Evolutionary conservation across 345 rosid genomes (phyloP).

Genomic region (Corymbia maculata): DNA sequence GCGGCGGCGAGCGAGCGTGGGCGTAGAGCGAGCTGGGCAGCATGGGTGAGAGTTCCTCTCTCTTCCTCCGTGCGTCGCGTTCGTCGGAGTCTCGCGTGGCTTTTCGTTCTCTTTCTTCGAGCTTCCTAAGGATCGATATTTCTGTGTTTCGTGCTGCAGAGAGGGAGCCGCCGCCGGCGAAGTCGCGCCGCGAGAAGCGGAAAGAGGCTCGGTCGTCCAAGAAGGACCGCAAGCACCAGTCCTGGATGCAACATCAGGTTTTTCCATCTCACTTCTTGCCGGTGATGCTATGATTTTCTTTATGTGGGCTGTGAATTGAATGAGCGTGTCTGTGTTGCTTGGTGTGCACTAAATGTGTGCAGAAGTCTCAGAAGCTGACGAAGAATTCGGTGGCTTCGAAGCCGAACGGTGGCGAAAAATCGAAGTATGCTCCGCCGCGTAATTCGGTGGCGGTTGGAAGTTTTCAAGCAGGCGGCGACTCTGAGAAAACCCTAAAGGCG

Average conservation of each 20-base stretch:
- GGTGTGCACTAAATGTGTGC: neutral
- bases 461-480: neutral
- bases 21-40: neutral
- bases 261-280: neutral
- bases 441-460: neutral
- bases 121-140: neutral
- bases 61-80: neutral
- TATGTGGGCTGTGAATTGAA: neutral
- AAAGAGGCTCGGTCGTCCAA: conserved; percentile 49
- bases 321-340: neutral
- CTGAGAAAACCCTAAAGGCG: conserved; percentile 1
- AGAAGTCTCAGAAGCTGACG: conserved; percentile 34
- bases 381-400: neutral
- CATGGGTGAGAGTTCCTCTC: conserved; percentile 2
- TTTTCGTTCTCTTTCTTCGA: neutral
- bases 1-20: neutral
- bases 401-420: conserved; percentile 1
- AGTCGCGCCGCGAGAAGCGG: conserved; percentile 47
- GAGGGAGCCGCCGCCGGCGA: neutral
- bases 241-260: conserved; percentile 66
- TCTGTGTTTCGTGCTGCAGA: conserved; percentile 5
- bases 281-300: neutral
- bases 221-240: conserved; percentile 36
- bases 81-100: neutral
- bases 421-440: neutral